Conservation (phyloP, 495 filamentous ascomycete genomes). For the Trichocladium uniseriatum region DNA sequence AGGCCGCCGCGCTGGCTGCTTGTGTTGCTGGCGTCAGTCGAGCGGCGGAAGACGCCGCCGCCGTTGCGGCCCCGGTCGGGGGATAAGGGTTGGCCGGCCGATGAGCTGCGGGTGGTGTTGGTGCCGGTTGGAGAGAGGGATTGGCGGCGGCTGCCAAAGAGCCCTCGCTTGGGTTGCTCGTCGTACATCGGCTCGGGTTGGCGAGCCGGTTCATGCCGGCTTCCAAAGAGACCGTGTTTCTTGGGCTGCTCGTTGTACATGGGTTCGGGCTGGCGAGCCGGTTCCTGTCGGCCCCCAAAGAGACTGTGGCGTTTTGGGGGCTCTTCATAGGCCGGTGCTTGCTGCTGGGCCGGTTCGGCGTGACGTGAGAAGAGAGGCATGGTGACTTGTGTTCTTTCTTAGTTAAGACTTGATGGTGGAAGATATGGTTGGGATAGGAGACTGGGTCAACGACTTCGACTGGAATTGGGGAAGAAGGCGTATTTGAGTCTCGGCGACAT, state of each 20-base stretch:
- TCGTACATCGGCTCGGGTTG: slow-evolving; percentile 24
- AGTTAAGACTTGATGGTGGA: neutral
- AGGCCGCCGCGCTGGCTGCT: slow-evolving; percentile 26
- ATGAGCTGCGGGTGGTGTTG: slow-evolving; percentile 22
- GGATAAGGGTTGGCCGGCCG: slow-evolving; percentile 12
- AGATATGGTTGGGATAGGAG: neutral
- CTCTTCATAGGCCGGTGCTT: slow-evolving; percentile 22
- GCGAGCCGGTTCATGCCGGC: slow-evolving; percentile 28
- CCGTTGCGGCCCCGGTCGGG: slow-evolving; percentile 8
- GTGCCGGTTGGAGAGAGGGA: slow-evolving; percentile 32
- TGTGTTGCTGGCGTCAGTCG: slow-evolving; percentile 14
- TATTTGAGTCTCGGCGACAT: too few species aligned
- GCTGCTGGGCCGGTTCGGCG: slow-evolving; percentile 31
- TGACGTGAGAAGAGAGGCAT: slow-evolving; percentile 44
- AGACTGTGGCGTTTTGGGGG: too few species aligned
- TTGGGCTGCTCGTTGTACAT: too few species aligned
- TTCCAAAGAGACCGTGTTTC: slow-evolving; percentile 34
- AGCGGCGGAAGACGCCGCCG: slow-evolving; percentile 12
- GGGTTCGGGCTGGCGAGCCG: too few species aligned
- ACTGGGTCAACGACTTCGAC: neutral
- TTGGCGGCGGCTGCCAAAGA: slow-evolving; percentile 38
- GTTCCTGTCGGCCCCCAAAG: too few species aligned
- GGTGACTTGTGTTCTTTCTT: slow-evolving; percentile 12
- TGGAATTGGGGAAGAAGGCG: too few species aligned
- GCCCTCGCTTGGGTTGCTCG: slow-evolving; percentile 29